A percentile compares a stretch with the other conserved stretches of the same genome.
Conservation (phyloP, 108 stramenopile species). For the Cyclotella sp. region DNA sequence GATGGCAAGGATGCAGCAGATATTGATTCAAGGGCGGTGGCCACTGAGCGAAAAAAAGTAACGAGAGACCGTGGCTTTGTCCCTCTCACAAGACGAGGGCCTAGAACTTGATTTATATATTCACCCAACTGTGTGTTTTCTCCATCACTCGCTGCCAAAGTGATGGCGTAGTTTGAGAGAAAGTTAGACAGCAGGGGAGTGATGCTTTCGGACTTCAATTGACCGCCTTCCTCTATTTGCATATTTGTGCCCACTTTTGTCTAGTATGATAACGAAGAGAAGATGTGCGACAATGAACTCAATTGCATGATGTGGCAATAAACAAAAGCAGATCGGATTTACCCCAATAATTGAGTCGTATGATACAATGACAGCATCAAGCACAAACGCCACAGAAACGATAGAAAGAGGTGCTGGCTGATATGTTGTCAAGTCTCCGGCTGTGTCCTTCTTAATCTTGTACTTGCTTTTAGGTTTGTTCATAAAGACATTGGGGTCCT, state of each 20-base stretch:
- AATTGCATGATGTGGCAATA: neutral
- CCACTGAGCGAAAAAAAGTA: constrained; percentile 35
- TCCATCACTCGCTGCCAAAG: constrained; percentile 25
- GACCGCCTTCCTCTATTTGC: constrained; percentile 57
- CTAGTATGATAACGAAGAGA: neutral
- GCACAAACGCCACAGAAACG: constrained; percentile 59
- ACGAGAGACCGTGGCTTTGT: constrained; percentile 35
- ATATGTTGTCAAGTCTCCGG: neutral
- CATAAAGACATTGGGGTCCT: constrained; percentile 32
- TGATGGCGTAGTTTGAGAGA: constrained; percentile 47
- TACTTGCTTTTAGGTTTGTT: constrained; percentile 42
- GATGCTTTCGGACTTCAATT: constrained; percentile 44
- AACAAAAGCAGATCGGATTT: neutral
- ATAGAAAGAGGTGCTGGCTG: constrained; percentile 46
- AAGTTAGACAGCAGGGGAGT: constrained; percentile 38
- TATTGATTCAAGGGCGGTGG: constrained; percentile 34
- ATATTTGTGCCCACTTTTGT: constrained; percentile 75
- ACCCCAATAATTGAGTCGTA: constrained; percentile 67
- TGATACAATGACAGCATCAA: constrained; percentile 67
- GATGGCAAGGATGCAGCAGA: neutral
- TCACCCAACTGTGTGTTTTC: constrained; percentile 15
- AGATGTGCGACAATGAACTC: neutral
- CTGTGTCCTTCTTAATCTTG: constrained; percentile 39
- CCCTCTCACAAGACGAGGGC: constrained; percentile 21
- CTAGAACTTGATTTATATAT: constrained; percentile 38